phyloP scores from a whole-genome alignment of 2,329 filamentous ascomycete genomes.

The Tetracladium maxilliforme region DNA sequence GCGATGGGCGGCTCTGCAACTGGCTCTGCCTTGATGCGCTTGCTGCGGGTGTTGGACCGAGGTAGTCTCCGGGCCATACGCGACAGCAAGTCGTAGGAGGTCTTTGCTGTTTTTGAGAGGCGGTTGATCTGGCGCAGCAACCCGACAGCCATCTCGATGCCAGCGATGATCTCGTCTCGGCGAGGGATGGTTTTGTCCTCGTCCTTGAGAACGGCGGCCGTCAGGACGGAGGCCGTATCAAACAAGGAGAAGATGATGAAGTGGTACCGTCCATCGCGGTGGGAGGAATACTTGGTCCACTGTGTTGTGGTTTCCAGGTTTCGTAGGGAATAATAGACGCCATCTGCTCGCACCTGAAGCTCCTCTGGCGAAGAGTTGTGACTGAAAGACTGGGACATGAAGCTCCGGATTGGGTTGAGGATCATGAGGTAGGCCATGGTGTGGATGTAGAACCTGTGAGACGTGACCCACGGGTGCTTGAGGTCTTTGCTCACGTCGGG shows the following conservation, averaged over 20 bases:
- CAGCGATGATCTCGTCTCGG: constrained; percentile 22
- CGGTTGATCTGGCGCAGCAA: constrained; percentile 19
- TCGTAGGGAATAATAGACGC: constrained; percentile 26
- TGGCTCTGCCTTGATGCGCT: too few species aligned
- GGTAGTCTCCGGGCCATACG: too few species aligned
- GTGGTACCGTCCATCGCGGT: constrained; percentile 30
- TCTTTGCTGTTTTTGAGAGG: too few species aligned
- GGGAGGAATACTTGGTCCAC: constrained; percentile 28
- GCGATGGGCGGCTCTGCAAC: too few species aligned
- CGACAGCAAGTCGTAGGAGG: too few species aligned
- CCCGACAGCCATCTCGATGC: constrained; percentile 19
- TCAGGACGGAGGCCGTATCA: constrained; percentile 32
- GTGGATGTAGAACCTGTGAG: constrained; percentile 29
- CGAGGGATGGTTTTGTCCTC: constrained; percentile 22
- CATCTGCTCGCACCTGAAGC: constrained; percentile 14
- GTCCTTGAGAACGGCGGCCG: constrained; percentile 35
- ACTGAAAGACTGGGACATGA: constrained; percentile 22
- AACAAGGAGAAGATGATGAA: constrained; percentile 33
- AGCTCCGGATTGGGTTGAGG: constrained; percentile 27
- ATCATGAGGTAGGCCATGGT: constrained; percentile 27
- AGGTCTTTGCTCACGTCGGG: too few species aligned
- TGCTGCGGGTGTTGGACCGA: too few species aligned
- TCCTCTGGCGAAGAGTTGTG: too few species aligned
- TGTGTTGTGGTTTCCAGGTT: constrained; percentile 22
- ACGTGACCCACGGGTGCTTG: too few species aligned